These are phyloP conservation scores for Sporothrix protearum DNA, from an alignment of 2,329 filamentous ascomycete species.

Conservation along the genomic window DNA sequence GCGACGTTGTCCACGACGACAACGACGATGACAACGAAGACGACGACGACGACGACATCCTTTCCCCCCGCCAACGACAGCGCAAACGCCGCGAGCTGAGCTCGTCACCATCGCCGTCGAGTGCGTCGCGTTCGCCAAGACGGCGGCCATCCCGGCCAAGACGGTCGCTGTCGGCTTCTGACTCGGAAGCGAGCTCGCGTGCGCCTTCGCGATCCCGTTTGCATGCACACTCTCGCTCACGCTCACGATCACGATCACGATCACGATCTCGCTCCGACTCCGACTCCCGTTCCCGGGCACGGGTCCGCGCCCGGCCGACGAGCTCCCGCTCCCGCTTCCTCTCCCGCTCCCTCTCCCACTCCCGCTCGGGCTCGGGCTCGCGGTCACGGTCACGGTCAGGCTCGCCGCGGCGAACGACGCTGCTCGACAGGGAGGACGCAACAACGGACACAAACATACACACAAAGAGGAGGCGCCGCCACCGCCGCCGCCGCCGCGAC, in stretches of 20 bases:
- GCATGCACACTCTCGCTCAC: not conserved
- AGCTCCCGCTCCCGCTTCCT: not conserved
- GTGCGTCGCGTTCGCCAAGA: not conserved
- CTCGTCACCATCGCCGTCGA: not conserved
- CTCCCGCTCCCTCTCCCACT: conserved; percentile 1
- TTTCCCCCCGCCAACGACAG: not conserved
- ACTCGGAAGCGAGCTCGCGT: conserved; percentile 1
- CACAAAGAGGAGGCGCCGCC: conserved; percentile 28
- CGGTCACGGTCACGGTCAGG: conserved; percentile 35
- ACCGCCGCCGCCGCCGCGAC: conserved; percentile 35
- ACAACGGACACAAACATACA: not conserved
- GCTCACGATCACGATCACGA: not conserved
- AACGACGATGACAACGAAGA: not conserved
- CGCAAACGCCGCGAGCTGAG: not conserved
- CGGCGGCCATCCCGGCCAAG: not conserved
- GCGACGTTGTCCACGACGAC: not conserved
- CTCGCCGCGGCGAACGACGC: conserved; percentile 30
- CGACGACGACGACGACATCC: not conserved
- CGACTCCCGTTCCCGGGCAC: conserved; percentile 30
- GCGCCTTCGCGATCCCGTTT: not conserved
- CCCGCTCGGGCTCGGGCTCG: conserved; percentile 28
- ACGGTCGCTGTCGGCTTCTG: not conserved
- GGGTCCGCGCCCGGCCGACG: not conserved
- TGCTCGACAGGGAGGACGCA: not conserved
- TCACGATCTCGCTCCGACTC: conserved; percentile 33